Evolutionary conservation across 495 filamentous ascomycete genomes (phyloP).

Genomic region (Xanthoparmelia taractica): DNA sequence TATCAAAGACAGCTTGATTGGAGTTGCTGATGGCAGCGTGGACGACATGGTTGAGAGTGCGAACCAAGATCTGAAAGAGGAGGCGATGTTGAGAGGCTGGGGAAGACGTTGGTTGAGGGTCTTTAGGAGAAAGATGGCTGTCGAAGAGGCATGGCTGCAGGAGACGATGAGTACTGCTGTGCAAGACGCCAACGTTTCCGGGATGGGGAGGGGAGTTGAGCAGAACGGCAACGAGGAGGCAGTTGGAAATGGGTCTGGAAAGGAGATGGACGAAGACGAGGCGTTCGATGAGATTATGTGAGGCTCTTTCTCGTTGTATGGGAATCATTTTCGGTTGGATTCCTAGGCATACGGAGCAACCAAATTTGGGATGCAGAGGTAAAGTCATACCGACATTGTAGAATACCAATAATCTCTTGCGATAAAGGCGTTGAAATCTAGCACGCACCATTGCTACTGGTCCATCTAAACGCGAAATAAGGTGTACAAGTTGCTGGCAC

Average conservation of each 20-base stretch:
- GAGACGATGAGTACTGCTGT: slow-evolving; percentile 28
- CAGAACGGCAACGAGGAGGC: slow-evolving; percentile 20
- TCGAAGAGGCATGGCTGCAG: slow-evolving; percentile 63
- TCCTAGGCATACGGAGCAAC: neutral
- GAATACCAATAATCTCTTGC: neutral
- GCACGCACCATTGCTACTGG: neutral
- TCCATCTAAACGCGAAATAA: neutral
- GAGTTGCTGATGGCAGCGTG: slow-evolving; percentile 63
- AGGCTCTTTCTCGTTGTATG: neutral
- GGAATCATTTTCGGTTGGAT: neutral
- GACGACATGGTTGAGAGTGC: slow-evolving; percentile 61
- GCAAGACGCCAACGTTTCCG: slow-evolving; percentile 5
- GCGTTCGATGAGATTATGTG: slow-evolving; percentile 16
- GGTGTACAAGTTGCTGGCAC: neutral
- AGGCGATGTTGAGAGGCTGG: slow-evolving; percentile 69
- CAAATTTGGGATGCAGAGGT: neutral
- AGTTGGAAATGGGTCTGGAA: neutral
- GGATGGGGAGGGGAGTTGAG: slow-evolving; percentile 5
- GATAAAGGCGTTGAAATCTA: neutral
- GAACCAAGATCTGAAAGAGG: slow-evolving; percentile 40
- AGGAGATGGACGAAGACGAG: neutral
- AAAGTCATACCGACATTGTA: neutral
- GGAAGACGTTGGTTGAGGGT: slow-evolving; percentile 78
- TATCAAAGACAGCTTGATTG: slow-evolving; percentile 71
- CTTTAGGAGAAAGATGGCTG: slow-evolving; percentile 69